Conservation (phyloP, 176 grass and related monocot species). For the Cymbopogon citratus region DNA sequence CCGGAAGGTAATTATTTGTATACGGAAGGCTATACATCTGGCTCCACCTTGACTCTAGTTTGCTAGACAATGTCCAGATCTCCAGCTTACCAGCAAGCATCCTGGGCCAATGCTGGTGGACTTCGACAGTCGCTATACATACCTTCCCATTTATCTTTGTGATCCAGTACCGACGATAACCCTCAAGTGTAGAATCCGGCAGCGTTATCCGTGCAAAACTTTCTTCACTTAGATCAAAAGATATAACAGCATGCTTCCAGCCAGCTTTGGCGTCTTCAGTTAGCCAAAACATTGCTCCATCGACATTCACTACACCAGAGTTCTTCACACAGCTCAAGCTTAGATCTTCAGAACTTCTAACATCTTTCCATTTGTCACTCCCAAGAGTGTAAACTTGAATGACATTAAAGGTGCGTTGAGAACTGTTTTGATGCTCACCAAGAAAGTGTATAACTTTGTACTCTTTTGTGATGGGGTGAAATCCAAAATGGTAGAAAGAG, state of each 20-base stretch:
- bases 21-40: neutral
- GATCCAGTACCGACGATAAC: neutral
- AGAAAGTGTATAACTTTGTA: slow-evolving; percentile 21
- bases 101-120: neutral
- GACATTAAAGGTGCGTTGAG: neutral
- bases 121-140: neutral
- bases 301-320: neutral
- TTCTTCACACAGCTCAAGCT: neutral
- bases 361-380: neutral
- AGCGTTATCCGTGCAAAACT: too few relatives aligned
- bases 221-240: too few relatives aligned
- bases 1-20: neutral
- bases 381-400: slow-evolving; percentile 37
- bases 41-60: slow-evolving; percentile 16
- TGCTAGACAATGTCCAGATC: slow-evolving; percentile 20
- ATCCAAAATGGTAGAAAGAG: slow-evolving; percentile 21
- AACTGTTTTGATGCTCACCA: neutral
- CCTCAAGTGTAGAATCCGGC: neutral
- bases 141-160: slow-evolving; percentile 29
- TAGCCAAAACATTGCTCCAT: slow-evolving; percentile 29
- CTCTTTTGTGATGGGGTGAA: neutral
- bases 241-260: neutral
- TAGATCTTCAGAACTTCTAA: neutral
- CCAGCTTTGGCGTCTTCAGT: neutral
- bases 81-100: neutral